A percentile compares a stretch with the other conserved stretches of the same genome.
phyloP scores from a whole-genome alignment of 148 eudicot species.

The Rhododendron molle region DNA sequence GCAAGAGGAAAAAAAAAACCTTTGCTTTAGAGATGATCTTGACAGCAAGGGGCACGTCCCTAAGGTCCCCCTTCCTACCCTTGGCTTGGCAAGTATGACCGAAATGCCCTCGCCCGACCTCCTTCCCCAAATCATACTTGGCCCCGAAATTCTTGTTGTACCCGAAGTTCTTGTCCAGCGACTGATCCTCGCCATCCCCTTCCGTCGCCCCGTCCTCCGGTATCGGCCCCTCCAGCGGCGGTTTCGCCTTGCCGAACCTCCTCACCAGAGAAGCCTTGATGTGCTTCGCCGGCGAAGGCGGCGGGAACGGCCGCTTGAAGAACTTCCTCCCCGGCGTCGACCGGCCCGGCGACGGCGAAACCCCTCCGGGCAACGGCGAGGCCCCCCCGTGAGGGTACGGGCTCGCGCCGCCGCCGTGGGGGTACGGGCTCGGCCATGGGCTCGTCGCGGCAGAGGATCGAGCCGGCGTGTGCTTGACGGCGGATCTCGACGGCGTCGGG shows the following conservation, averaged over 20 bases:
- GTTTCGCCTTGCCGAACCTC: constrained; percentile 43
- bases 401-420: constrained; percentile 35
- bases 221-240: constrained; percentile 44
- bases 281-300: constrained; percentile 76
- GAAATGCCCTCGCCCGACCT: constrained; percentile 68
- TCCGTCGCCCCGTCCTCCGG: constrained; percentile 38
- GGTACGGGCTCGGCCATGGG: constrained; percentile 73
- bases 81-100: constrained; percentile 64
- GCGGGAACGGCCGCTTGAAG: constrained; percentile 54
- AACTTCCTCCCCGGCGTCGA: constrained; percentile 67
- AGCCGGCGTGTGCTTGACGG: constrained; percentile 40
- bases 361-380: constrained; percentile 46
- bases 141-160: constrained; percentile 53
- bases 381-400: constrained; percentile 47
- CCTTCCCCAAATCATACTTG: constrained; percentile 61
- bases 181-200: constrained; percentile 18
- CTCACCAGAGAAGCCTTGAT: constrained; percentile 58
- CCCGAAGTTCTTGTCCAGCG: constrained; percentile 58
- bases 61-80: constrained; percentile 46
- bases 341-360: constrained; percentile 66
- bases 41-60: constrained; percentile 54
- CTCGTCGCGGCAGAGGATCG: constrained; percentile 34
- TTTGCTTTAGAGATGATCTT: constrained; percentile 69
- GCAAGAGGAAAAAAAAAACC: constrained; percentile 16
- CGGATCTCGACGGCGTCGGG: constrained; percentile 43